Evolutionary conservation across 1,139 yeast species (phyloP).

Genomic region (Protomyces inouyei): DNA sequence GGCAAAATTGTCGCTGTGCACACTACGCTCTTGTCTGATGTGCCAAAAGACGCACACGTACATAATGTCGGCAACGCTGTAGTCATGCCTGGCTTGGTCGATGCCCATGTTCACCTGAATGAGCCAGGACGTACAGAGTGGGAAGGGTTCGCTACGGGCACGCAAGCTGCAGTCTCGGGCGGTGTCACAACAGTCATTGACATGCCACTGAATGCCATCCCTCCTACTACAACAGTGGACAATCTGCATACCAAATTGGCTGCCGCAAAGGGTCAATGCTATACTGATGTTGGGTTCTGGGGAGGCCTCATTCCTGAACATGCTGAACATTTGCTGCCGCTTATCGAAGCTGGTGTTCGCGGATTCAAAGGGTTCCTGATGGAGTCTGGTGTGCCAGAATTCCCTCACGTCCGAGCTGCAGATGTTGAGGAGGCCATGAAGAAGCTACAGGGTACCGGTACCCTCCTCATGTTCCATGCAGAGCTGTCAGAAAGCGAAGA

Average conservation of each 20-base stretch:
- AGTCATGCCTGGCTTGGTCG: constrained; percentile 86
- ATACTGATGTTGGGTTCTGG: constrained; percentile 89
- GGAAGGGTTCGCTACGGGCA: constrained; percentile 94
- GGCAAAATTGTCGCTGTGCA: constrained; percentile 11
- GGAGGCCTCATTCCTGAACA: constrained; percentile 28
- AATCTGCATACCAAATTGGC: constrained; percentile 47
- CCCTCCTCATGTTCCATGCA: constrained; percentile 51
- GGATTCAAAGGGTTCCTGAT: constrained; percentile 46
- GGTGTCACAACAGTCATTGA: constrained; percentile 76
- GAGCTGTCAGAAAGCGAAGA: constrained; percentile 47
- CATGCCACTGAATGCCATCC: constrained; percentile 37
- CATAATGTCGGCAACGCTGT: constrained; percentile 5
- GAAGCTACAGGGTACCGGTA: constrained; percentile 37
- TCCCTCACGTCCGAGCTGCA: constrained; percentile 41
- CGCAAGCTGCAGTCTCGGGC: constrained; percentile 87
- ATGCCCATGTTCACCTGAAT: constrained; percentile 86
- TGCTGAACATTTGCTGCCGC: constrained; percentile 34
- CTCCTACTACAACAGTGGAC: constrained; percentile 51
- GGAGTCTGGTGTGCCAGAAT: constrained; percentile 20
- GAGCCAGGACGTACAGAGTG: constrained; percentile 94
- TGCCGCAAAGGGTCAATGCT: constrained; percentile 75
- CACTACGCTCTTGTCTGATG: background rate
- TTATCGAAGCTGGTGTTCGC: constrained; percentile 51
- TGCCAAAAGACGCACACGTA: background rate
- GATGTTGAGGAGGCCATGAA: constrained; percentile 44